phyloP scores from a whole-genome alignment of 164 flowering plant genomes.

The Sedum album region DNA sequence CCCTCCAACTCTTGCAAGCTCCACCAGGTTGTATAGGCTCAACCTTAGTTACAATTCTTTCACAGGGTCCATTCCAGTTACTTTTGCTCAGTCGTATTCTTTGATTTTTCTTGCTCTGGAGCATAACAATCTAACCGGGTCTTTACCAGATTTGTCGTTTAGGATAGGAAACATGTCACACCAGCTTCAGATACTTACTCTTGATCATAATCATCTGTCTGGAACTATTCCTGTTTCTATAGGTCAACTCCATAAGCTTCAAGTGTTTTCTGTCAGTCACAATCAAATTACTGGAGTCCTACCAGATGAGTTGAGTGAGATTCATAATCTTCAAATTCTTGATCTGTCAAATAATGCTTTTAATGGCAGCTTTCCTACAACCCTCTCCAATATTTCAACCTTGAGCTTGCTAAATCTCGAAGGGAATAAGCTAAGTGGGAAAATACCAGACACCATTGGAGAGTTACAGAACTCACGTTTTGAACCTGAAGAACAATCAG shows the following conservation, averaged over 20 bases:
- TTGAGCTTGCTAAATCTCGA: slow-evolving; percentile 36
- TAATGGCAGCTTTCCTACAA: slow-evolving; percentile 43
- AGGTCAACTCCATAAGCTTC: slow-evolving; percentile 32
- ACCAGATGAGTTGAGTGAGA: slow-evolving; percentile 44
- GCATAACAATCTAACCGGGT: slow-evolving; percentile 71
- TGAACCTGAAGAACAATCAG: slow-evolving; percentile 41
- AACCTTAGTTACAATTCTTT: slow-evolving; percentile 71
- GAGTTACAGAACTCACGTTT: slow-evolving; percentile 36
- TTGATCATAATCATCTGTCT: slow-evolving; percentile 50
- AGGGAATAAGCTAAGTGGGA: slow-evolving; percentile 32
- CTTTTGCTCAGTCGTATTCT: slow-evolving; percentile 23
- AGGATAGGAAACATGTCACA: slow-evolving; percentile 17
- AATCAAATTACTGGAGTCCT: slow-evolving; percentile 51
- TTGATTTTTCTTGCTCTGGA: slow-evolving; percentile 62
- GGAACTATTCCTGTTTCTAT: slow-evolving; percentile 52
- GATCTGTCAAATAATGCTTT: slow-evolving; percentile 59
- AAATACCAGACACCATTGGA: slow-evolving; percentile 34
- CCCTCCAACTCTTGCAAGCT: slow-evolving; percentile 50
- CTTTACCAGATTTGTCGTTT: slow-evolving; percentile 54
- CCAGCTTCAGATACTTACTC: slow-evolving; percentile 38
- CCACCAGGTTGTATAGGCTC: slow-evolving; percentile 51
- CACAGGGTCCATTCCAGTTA: slow-evolving; percentile 50
- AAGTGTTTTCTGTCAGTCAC: slow-evolving; percentile 39
- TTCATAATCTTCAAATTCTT: slow-evolving; percentile 36
- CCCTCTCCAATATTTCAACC: slow-evolving; percentile 37